Evolutionary conservation across 2,329 filamentous ascomycete genomes (phyloP).

Genomic region (Ophiognomonia clavigignenti-juglandacearum): DNA sequence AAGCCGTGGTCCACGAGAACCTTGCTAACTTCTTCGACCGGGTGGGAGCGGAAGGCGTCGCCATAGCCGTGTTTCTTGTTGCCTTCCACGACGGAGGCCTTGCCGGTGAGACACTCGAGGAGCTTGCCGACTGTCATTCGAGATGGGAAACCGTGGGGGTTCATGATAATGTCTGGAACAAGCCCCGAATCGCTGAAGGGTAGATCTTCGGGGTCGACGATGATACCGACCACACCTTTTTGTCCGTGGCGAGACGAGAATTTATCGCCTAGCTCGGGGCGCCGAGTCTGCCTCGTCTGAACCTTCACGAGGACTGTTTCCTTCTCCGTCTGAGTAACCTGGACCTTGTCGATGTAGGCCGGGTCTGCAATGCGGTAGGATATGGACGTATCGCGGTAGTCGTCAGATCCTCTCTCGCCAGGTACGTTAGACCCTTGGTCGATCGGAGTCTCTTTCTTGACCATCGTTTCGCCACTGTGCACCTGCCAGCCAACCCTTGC

Average conservation of each 20-base stretch:
- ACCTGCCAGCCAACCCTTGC: constrained; percentile 81
- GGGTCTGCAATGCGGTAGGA: constrained; percentile 81
- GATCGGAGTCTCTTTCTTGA: constrained; percentile 82
- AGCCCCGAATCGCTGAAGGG: constrained; percentile 89
- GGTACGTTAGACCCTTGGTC: constrained; percentile 72
- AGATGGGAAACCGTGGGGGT: constrained; percentile 98
- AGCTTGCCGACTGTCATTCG: constrained; percentile 99
- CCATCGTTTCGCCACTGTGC: constrained; percentile 74
- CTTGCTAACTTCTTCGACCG: constrained; percentile 84
- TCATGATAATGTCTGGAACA: constrained; percentile 99
- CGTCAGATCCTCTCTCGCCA: constrained; percentile 56
- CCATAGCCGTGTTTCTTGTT: constrained; percentile 79
- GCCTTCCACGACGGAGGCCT: constrained; percentile 83
- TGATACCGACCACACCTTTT: constrained; percentile 95
- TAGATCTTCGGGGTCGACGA: constrained; percentile 94
- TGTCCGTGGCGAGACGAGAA: constrained; percentile 98
- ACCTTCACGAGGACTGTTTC: constrained; percentile 88
- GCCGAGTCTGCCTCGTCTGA: constrained; percentile 89
- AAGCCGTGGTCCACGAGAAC: constrained; percentile 85
- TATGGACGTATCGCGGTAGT: constrained; percentile 63
- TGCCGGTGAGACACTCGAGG: constrained; percentile 89
- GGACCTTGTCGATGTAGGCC: constrained; percentile 92
- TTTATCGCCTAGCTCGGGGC: constrained; percentile 94
- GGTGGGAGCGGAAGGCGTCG: constrained; percentile 75
- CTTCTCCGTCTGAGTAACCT: constrained; percentile 84